These are phyloP conservation scores for Dothistroma septosporum DNA, from an alignment of 2,329 filamentous ascomycete species.

Conservation along the genomic window DNA sequence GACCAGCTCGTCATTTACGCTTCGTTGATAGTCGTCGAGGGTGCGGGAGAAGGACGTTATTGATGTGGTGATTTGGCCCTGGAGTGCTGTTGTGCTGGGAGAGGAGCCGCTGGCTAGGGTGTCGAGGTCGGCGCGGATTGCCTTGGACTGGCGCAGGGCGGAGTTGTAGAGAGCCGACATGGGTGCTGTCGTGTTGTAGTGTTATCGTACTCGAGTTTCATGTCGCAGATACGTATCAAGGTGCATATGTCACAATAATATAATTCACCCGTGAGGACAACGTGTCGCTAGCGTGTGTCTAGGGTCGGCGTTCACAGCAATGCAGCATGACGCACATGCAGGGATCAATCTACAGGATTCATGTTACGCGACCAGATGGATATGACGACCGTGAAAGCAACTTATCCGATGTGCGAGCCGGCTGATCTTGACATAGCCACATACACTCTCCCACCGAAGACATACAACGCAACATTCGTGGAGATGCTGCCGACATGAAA, in stretches of 20 bases:
- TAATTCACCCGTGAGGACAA: neutral
- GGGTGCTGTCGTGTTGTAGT: neutral
- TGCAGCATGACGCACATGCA: neutral
- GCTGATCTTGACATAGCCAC: too few relatives aligned
- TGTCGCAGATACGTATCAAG: neutral
- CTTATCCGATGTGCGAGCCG: too few relatives aligned
- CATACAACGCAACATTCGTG: too few relatives aligned
- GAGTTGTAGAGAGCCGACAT: constrained; percentile 69
- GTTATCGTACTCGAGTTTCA: neutral
- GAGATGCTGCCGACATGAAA: constrained; percentile 4
- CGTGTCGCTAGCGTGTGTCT: neutral
- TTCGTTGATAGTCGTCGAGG: constrained; percentile 82
- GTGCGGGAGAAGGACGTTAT: constrained; percentile 81
- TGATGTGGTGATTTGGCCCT: constrained; percentile 71
- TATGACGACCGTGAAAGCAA: too few relatives aligned
- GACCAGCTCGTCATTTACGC: constrained; percentile 84
- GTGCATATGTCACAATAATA: neutral
- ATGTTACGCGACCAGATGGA: too few relatives aligned
- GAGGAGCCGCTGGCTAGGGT: constrained; percentile 59
- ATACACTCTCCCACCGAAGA: too few relatives aligned
- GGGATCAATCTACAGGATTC: too few relatives aligned
- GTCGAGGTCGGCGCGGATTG: constrained; percentile 72
- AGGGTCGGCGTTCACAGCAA: neutral
- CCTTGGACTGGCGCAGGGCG: constrained; percentile 76
- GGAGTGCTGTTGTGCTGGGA: constrained; percentile 51